Conservation (phyloP, 2,329 filamentous ascomycete genomes). For the Arthrobotrys sphaeroides region DNA sequence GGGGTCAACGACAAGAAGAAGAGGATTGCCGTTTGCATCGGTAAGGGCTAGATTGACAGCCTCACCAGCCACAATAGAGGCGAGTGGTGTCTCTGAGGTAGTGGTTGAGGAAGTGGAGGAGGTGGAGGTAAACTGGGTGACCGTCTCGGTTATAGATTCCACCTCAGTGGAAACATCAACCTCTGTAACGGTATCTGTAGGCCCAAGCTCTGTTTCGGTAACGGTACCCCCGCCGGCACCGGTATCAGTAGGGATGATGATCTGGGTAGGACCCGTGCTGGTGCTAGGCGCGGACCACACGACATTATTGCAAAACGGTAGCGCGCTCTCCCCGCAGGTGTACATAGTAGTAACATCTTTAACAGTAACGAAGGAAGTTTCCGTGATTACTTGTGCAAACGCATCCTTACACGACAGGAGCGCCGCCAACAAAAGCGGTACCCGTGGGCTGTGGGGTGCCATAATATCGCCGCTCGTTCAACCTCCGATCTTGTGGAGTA, state of each 20-base stretch:
- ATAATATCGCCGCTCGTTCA: neutral
- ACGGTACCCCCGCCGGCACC: neutral
- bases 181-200: slow-evolving; percentile 1
- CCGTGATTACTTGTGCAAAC: slow-evolving; percentile 6
- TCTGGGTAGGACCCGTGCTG: neutral
- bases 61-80: neutral
- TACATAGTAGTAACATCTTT: slow-evolving; percentile 17
- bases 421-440: slow-evolving; percentile 7
- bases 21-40: slow-evolving; percentile 6
- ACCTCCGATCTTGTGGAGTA: too few species aligned
- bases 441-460: neutral
- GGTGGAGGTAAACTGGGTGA: neutral
- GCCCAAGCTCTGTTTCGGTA: neutral
- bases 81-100: neutral
- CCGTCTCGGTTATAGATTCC: neutral
- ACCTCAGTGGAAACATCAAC: neutral
- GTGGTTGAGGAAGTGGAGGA: neutral
- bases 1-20: neutral
- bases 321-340: neutral
- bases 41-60: neutral
- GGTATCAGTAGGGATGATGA: neutral
- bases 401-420: neutral
- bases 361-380: slow-evolving; percentile 8
- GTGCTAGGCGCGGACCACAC: neutral
- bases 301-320: slow-evolving; percentile 8